Evolutionary conservation across 139 green algal genomes (phyloP).

Genomic region (Chlorella vulgaris): DNA sequence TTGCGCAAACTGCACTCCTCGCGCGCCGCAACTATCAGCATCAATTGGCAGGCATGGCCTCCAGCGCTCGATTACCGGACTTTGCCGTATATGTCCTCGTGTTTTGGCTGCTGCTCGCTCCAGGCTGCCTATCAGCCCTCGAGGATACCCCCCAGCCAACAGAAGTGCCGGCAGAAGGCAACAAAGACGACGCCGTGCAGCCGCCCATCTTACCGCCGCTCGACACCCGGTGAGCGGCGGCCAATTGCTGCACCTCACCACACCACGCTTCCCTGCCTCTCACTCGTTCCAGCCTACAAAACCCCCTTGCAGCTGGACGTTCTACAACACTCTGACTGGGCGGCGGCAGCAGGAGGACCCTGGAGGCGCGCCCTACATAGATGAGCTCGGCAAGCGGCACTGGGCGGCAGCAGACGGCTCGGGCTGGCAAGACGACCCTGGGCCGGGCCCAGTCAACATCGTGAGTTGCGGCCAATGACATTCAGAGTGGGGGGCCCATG

Average conservation of each 20-base stretch:
- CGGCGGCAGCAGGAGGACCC: conserved; percentile 39
- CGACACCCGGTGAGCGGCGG: background rate
- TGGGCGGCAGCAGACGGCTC: conserved; percentile 12
- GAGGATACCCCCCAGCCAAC: too few relatives aligned
- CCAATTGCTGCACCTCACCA: too few relatives aligned
- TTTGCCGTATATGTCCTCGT: too few relatives aligned
- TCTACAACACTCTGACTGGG: conserved; percentile 34
- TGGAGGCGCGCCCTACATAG: conserved; percentile 35
- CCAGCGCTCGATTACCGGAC: too few relatives aligned
- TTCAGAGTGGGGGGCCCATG: too few relatives aligned
- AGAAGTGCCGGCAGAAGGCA: too few relatives aligned
- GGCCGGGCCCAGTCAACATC: background rate
- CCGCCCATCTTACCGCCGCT: background rate
- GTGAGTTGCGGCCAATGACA: too few relatives aligned
- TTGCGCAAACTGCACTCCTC: too few relatives aligned
- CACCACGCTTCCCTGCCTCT: background rate
- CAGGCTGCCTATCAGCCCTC: too few relatives aligned
- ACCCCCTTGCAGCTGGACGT: conserved; percentile 23
- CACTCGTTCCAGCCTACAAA: background rate
- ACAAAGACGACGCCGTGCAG: background rate
- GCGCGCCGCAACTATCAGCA: too few relatives aligned
- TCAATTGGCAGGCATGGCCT: too few relatives aligned
- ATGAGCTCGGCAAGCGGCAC: conserved; percentile 28
- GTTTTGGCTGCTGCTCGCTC: too few relatives aligned
- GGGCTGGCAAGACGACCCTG: background rate